Evolutionary conservation across 1,284 basidiomycete species (phyloP), one percentile per base, ranked within the genome.

Genomic region (Ceratobasidium theobromae): DNA sequence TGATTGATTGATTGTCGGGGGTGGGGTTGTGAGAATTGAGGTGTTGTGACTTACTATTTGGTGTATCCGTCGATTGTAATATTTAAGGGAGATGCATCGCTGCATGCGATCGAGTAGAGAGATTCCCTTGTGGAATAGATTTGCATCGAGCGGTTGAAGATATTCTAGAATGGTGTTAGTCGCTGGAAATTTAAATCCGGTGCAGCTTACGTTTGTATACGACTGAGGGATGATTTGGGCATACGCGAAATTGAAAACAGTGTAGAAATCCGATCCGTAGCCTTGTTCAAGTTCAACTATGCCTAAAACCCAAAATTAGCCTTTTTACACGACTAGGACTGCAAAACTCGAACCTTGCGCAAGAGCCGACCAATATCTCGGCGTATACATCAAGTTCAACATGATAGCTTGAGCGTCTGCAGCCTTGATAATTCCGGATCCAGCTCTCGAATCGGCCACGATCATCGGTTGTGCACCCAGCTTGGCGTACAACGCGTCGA

Each of bases 141-240:
- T 21, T 65, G 62, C 62, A 65, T 65, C 3, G 62, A 65, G 28
- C 62, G 62, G 18, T 65, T 65, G 30, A 40, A 65, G 9, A 53
- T 23, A 21, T 65, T 65, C 60, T 65, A n/a, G 30, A 32, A 14
- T 16, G 14, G 23, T 14, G 16, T 14, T 52, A 6, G 23, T 25
- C n/a, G 3, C 16, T 38, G 16, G 35, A 16, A n/a, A 16, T 33
- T 3, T 12, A 33, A 32, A 52, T n/a, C 4, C 25, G 6, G n/a
- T 32, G 3, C 2, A 32, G 23, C 49, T 32, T 16, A 52, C 49
- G 27, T 52, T 14, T 3, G 28, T 52, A 14, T 65, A 65, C 3
- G 60, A 45, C 11, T 27, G n/a, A n/a, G 25, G 27, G 1, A 25
- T 8, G 27, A 49, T 40, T n/a, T 53, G 6, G 1, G n/a, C 2